Base-by-base conservation (phyloP, 164 flowering plant species). In the Umbellularia californica region DNA sequence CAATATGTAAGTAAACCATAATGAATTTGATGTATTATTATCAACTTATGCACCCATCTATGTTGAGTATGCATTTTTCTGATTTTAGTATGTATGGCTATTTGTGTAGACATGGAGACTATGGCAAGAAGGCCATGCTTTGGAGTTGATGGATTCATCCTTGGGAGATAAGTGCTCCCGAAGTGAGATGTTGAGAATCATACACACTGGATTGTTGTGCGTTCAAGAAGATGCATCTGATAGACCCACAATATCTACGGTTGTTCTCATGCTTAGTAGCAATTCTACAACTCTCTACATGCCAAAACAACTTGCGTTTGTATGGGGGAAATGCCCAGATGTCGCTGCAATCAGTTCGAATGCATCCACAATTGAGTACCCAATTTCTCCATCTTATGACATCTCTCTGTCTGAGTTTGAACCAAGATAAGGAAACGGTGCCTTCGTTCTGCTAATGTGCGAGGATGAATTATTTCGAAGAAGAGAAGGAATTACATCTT, bases 141-240 rank as follows among this genome's bases (percentile, higher is more conserved):
- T 65, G 25, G 76, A 73, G 58, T 24, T 73, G 63, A 25, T 73
- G 47, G 70, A 73, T 66, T 6, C 52, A 66, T 7, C 47, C 19
- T 19, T 73, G 62, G 70, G 70, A 0, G 22, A 50, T 12, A 30
- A 47, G 9, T 28, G 12, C 25, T 35, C 58, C 3, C 51, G 20
- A 2, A 27, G 22, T 13, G 70, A 66, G 51, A 35, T 67, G 30
- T 17, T 66, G 41, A 74, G 70, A 50, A 65, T 62, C 70, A 74
- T 74, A 15, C 64, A 65, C 25, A 60, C 66, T 4, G 64, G 58
- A 13, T 27, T 74, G 20, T 35, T 68, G n/a, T 74, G 77, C 33
- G 72, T 74, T 7, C 77, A 74, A 74, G 77, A 74, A 35, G 25
- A 47, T 12, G 66, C 66, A 28, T 22, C 27, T 17, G 66, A 68